Evolutionary conservation across 352 stramenopile species (phyloP), one percentile per base, ranked within the genome.

Genomic region (Globisporangium solare): DNA sequence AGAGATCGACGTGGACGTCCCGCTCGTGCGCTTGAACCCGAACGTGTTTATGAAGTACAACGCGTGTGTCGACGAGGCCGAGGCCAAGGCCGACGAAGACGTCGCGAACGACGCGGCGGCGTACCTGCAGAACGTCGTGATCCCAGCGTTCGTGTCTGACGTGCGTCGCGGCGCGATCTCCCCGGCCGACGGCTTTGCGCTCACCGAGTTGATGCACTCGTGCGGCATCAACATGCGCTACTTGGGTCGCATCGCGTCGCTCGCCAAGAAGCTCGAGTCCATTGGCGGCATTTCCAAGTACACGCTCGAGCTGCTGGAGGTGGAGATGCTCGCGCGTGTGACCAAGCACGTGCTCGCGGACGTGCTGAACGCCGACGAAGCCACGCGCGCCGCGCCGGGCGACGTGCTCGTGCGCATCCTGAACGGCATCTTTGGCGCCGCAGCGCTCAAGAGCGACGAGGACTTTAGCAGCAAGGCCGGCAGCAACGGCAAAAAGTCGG

Each of bases 141-240:
- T 97, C 20, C 88, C 88, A 11, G 76, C 82, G 12, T 94, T 96
- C 61, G 71, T 96, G 2, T 68, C 76, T 15, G 84, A 95, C 39
- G 74, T 97, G n/a, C 83, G 86, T 37, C 84, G 79, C 60, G 85
- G 87, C 20, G 67, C 84, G 18, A 89, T 96, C 27, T 79, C 75
- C 3, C 84, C 89, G 8, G 73, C 82, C 15, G 96, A 98, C 68
- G 96, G 96, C 6, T 83, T 87, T 43, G 83, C 82, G 37, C 79
- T 99, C 4, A 97, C 90, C 24, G 89, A 98, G 40, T 76, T 97
- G 39, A 88, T 99, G 71, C 96, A 99, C 70, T 88, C 88, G 59
- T 89, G 82, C 66, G 96, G 96, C 50, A 96, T 99, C 48, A 99
- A 99, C 67, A 98, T 98, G 83, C 87, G 96, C 50, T 98, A 99